Evolutionary conservation across 2,329 filamentous ascomycete species (phyloP), one percentile per base, ranked within the genome.

Genomic region (Cercospora sp.): DNA sequence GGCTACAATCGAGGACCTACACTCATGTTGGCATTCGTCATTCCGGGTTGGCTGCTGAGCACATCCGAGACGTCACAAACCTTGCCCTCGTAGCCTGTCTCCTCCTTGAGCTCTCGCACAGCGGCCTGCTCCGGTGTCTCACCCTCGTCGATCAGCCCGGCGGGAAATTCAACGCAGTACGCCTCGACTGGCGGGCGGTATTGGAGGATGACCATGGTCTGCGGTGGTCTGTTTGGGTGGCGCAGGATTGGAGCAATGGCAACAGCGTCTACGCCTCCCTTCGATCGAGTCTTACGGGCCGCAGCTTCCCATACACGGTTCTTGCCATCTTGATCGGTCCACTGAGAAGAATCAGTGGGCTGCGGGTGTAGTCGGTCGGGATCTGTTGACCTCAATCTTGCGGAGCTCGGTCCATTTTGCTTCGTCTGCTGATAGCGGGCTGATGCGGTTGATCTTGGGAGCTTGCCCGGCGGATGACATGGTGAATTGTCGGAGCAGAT

Each of bases 1-100:
- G 88, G 42, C 86, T 87, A n/a, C 85, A 87, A 76, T 80, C 79
- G 20, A 77, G 70, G 64, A 82, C 72, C 70, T 69, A 82, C 72
- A 70, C 78, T 76, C 68, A 77, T 74, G 53, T 74, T 76, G 63
- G 76, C 75, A 67, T 74, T 77, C 61, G 77, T 78, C 76, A 79
- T 75, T 59, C 84, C 84, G 6, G 84, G 84, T 73, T 86, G 88
- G 72, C 87, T 89, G 70, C 85, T 88, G 82, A 90, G 86, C 69
- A 87, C 78, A 6, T 87, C 86, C 42, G 85, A 85, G 13, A 82
- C 84, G 76, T 73, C 69, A 74, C 76, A 67, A 42, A 79, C 78
- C 75, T 77, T 80, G 57, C 85, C 89, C 71, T 88, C 82, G 74
- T 88, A 89, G 20, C 87, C 87, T 1, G 87, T 89, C 76, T 89